Conservation (phyloP, 108 stramenopile genomes). For the Nannochloropsis salina region DNA sequence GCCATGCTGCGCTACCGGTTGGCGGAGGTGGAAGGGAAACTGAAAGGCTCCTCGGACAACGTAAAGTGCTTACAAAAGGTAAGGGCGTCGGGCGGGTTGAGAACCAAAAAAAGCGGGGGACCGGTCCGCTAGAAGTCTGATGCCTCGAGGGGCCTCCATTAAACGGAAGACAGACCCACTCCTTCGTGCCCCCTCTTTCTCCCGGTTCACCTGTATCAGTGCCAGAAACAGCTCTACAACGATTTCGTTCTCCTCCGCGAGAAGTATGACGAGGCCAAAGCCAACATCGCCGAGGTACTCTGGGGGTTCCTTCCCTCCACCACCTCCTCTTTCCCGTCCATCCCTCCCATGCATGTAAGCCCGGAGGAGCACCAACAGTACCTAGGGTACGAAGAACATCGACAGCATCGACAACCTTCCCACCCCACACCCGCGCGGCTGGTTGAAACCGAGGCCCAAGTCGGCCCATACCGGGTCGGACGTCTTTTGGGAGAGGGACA, state of each 20-base stretch:
- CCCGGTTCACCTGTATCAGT: not conserved
- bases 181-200: too few species aligned
- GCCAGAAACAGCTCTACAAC: conserved; percentile 39
- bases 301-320: conserved; percentile 40
- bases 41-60: not conserved
- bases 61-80: not conserved
- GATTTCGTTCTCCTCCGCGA: conserved; percentile 39
- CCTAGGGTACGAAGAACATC: not conserved
- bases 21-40: conserved; percentile 18
- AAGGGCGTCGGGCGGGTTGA: not conserved
- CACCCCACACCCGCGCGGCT: not conserved
- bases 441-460: conserved; percentile 21
- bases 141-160: too few species aligned
- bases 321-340: conserved; percentile 27
- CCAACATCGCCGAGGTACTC: conserved; percentile 32
- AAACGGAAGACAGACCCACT: too few species aligned
- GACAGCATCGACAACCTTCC: not conserved
- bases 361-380: too few species aligned
- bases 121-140: too few species aligned
- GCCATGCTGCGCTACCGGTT: not conserved
- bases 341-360: not conserved
- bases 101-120: not conserved
- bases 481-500: conserved; percentile 50
- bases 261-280: conserved; percentile 48
- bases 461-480: conserved; percentile 41